A percentile compares a stretch with the other conserved stretches of the same genome.
These are phyloP conservation scores for Ophiostoma triangulosporum DNA, from an alignment of 2,329 filamentous ascomycete genomes.

Conservation along the genomic window DNA sequence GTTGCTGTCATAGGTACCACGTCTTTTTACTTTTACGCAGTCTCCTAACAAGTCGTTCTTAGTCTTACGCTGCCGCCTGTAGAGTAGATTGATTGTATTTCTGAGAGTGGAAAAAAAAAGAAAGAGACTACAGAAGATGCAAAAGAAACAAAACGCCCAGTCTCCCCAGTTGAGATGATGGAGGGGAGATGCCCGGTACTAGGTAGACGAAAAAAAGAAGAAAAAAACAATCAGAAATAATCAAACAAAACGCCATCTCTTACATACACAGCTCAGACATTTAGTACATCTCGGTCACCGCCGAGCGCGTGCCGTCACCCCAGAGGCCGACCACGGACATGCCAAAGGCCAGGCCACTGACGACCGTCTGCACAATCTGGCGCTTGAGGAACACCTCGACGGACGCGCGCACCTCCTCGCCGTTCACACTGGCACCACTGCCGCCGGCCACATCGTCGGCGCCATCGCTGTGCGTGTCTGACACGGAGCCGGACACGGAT, in stretches of 20 bases:
- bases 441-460: constrained; percentile 20
- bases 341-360: constrained; percentile 43
- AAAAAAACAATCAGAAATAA: not conserved
- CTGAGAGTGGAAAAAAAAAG: not conserved
- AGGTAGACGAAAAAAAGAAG: not conserved
- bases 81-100: not conserved
- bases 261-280: not conserved
- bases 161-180: not conserved
- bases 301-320: constrained; percentile 39
- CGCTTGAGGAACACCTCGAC: constrained; percentile 42
- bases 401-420: constrained; percentile 45
- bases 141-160: not conserved
- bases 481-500: constrained; percentile 18
- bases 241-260: not conserved
- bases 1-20: too few species aligned
- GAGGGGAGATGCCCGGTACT: not conserved
- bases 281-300: constrained; percentile 4
- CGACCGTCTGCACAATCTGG: constrained; percentile 38
- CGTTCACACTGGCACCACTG: constrained; percentile 39
- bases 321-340: constrained; percentile 53
- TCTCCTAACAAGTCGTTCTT: too few species aligned
- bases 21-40: not conserved
- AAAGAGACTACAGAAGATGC: not conserved
- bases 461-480: constrained; percentile 29
- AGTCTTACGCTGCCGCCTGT: too few species aligned